A percentile compares a stretch with the other conserved stretches of the same genome.
These are phyloP conservation scores for Ogataea hybrid DNA, from an alignment of 1,139 yeast species.

Conservation along the genomic window DNA sequence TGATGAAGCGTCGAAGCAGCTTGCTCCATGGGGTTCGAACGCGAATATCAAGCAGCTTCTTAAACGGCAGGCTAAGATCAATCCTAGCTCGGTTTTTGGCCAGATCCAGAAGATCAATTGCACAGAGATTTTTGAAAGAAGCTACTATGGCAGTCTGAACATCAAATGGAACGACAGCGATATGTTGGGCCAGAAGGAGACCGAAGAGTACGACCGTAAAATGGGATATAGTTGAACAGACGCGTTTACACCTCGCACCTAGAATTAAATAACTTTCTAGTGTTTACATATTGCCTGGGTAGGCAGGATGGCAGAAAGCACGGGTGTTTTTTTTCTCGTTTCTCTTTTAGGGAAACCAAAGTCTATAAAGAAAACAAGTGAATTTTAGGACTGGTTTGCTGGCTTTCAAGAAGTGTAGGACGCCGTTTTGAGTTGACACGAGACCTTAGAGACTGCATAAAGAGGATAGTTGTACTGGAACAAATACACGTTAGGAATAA, in stretches of 20 bases:
- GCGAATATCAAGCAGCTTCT: constrained; percentile 56
- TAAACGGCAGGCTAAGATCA: constrained; percentile 54
- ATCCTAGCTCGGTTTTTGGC: constrained; percentile 78
- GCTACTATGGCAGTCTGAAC: constrained; percentile 23
- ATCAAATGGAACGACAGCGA: constrained; percentile 49
- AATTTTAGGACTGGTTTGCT: constrained; percentile 11
- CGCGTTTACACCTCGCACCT: constrained; percentile 13
- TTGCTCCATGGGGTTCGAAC: constrained; percentile 73
- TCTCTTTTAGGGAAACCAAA: constrained; percentile 18
- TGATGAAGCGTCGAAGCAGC: constrained; percentile 47
- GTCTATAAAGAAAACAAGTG: constrained; percentile 18
- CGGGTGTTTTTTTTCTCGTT: constrained; percentile 14
- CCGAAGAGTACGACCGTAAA: constrained; percentile 48
- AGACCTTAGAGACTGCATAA: constrained; percentile 2
- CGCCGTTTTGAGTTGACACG: constrained; percentile 1
- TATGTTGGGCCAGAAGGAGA: constrained; percentile 43
- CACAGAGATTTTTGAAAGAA: constrained; percentile 40
- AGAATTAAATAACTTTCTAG: not conserved
- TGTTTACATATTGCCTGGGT: constrained; percentile 17
- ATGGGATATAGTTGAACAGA: constrained; percentile 40
- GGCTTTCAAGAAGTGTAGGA: constrained; percentile 1
- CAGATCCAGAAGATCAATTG: constrained; percentile 71
- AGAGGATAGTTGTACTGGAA: not conserved
- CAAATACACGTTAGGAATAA: not conserved
- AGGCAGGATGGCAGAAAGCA: constrained; percentile 17